Evolutionary conservation across 202 grass and related monocot genomes (phyloP).

Genomic region (Setaria viridis): DNA sequence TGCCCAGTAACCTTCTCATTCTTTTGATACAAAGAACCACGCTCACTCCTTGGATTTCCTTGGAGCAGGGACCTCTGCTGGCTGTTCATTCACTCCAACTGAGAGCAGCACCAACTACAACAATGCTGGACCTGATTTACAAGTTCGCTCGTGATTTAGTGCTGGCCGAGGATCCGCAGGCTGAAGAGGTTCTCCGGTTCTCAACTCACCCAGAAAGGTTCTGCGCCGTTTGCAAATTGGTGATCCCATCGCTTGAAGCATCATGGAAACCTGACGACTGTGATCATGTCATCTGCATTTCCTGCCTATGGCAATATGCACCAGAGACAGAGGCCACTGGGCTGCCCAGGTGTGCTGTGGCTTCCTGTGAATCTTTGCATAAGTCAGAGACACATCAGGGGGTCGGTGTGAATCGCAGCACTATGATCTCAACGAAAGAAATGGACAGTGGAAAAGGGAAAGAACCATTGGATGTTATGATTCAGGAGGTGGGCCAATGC

Average conservation of each 20-base stretch:
- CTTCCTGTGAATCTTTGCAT: slow-evolving; percentile 5
- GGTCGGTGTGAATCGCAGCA: not conserved
- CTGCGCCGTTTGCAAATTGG: slow-evolving; percentile 45
- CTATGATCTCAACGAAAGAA: not conserved
- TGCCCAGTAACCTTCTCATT: not conserved
- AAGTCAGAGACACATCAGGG: not conserved
- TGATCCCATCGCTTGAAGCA: slow-evolving; percentile 32
- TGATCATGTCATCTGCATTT: slow-evolving; percentile 48
- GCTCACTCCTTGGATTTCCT: slow-evolving; percentile 10
- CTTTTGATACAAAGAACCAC: not conserved
- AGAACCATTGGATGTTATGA: not conserved
- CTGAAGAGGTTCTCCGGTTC: slow-evolving; percentile 63
- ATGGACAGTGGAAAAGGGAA: slow-evolving; percentile 52
- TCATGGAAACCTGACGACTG: slow-evolving; percentile 45
- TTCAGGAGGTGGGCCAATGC: slow-evolving; percentile 23
- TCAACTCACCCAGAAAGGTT: not conserved
- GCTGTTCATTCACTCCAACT: not conserved
- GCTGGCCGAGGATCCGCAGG: slow-evolving; percentile 58
- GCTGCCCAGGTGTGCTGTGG: slow-evolving; percentile 34
- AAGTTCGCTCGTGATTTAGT: slow-evolving; percentile 35
- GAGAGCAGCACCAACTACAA: not conserved
- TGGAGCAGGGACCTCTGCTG: not conserved
- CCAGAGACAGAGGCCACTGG: slow-evolving; percentile 2
- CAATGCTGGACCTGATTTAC: slow-evolving; percentile 1
- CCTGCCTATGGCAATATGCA: slow-evolving; percentile 37